Percentiles rank a stretch among this genome's conserved stretches.
Evolutionary conservation across 148 eudicot genomes (phyloP).

Genomic region (Salicornia ramosissima): DNA sequence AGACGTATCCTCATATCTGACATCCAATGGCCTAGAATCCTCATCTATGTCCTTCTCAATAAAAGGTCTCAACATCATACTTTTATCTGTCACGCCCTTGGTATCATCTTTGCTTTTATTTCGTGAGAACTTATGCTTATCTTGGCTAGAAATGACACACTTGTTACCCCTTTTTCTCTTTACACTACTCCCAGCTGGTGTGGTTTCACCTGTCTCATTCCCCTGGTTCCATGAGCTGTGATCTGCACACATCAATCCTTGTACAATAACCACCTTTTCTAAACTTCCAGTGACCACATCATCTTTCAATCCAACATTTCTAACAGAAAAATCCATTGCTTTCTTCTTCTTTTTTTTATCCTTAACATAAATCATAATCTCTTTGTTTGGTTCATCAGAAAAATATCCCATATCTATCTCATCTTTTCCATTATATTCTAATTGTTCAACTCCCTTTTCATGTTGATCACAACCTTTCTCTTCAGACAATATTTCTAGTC

Average conservation of each 20-base stretch:
- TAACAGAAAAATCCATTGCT: slow-evolving; percentile 13
- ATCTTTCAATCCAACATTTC: slow-evolving; percentile 1
- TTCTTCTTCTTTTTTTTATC: slow-evolving; percentile 27
- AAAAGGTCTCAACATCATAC: slow-evolving; percentile 25
- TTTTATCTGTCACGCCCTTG: slow-evolving; percentile 11
- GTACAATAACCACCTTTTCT: slow-evolving; percentile 27
- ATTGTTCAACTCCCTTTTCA: slow-evolving; percentile 11
- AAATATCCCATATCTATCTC: neutral
- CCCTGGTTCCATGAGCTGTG: slow-evolving; percentile 31
- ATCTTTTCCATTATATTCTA: slow-evolving; percentile 13
- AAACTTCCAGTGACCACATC: slow-evolving; percentile 22
- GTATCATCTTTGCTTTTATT: slow-evolving; percentile 14
- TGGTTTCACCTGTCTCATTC: slow-evolving; percentile 18
- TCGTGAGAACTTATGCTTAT: slow-evolving; percentile 21
- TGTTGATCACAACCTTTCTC: slow-evolving; percentile 13
- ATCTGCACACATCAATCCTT: slow-evolving; percentile 45
- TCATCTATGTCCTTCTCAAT: slow-evolving; percentile 8
- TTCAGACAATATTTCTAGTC: slow-evolving; percentile 10
- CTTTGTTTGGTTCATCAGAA: slow-evolving; percentile 14
- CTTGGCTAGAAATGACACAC: slow-evolving; percentile 11
- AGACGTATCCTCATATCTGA: slow-evolving; percentile 20
- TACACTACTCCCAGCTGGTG: slow-evolving; percentile 7
- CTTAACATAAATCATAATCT: slow-evolving; percentile 28
- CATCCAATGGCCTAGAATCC: slow-evolving; percentile 3
- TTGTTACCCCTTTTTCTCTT: slow-evolving; percentile 29